phyloP scores from a whole-genome alignment of 2,329 filamentous ascomycete genomes.

The Scedosporium dehoogii region DNA sequence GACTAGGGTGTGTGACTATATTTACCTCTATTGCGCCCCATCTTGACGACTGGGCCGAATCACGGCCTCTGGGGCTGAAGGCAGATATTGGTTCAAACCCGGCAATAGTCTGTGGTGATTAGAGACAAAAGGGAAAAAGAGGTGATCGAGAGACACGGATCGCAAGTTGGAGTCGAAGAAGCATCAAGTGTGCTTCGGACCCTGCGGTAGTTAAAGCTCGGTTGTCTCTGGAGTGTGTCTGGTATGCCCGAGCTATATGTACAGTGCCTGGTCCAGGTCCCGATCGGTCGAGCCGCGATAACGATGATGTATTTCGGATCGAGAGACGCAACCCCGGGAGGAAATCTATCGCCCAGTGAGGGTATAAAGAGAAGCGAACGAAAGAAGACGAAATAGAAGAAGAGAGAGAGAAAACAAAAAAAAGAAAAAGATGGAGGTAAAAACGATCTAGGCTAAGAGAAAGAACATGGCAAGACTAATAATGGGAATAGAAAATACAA shows the following conservation, averaged over 20 bases:
- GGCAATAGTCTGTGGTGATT: neutral
- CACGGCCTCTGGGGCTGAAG: neutral
- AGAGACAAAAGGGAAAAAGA: neutral
- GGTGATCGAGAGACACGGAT: neutral
- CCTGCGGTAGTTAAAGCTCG: neutral
- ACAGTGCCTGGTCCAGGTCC: too few relatives aligned
- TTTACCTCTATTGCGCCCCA: slow-evolving; percentile 5
- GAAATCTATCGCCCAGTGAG: neutral
- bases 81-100: neutral
- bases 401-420: neutral
- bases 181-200: neutral
- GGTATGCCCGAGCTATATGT: too few relatives aligned
- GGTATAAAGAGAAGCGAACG: neutral
- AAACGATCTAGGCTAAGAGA: slow-evolving; percentile 2
- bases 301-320: neutral
- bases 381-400: neutral
- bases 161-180: neutral
- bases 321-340: neutral
- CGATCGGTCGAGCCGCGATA: too few relatives aligned
- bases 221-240: neutral
- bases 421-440: neutral
- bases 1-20: slow-evolving; percentile 1
- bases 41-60: neutral
- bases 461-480: neutral
- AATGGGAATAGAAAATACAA: neutral